Percentiles rank a stretch among this genome's conserved stretches.
phyloP scores from a whole-genome alignment of 2,329 filamentous ascomycete genomes.

The Elsinoe arachidis region DNA sequence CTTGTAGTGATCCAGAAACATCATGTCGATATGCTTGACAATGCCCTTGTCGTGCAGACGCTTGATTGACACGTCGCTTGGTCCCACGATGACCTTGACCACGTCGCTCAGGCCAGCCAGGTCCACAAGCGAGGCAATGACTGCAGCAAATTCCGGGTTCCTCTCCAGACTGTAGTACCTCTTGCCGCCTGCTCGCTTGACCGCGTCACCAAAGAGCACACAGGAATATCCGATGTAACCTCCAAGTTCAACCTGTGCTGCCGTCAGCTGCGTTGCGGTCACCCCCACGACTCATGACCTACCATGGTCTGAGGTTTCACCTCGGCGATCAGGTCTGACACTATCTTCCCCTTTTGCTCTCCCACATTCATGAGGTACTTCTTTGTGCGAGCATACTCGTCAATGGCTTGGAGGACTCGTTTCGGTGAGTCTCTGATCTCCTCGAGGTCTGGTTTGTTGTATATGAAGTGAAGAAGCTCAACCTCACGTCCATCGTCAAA shows the following conservation, averaged over 20 bases:
- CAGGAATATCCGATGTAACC: constrained; percentile 77
- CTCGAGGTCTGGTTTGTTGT: constrained; percentile 51
- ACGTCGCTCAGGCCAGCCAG: constrained; percentile 64
- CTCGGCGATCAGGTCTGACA: constrained; percentile 58
- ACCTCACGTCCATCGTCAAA: constrained; percentile 64
- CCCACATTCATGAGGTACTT: constrained; percentile 78
- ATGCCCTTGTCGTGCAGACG: constrained; percentile 47
- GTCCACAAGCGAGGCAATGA: constrained; percentile 60
- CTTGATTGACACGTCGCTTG: constrained; percentile 56
- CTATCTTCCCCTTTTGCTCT: constrained; percentile 62
- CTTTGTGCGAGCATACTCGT: constrained; percentile 56
- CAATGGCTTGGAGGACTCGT: constrained; percentile 59
- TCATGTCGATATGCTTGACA: constrained; percentile 55
- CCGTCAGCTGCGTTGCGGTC: constrained; percentile 18
- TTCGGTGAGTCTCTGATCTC: constrained; percentile 56
- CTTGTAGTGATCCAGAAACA: constrained; percentile 78
- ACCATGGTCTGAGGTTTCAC: constrained; percentile 60
- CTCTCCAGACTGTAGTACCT: constrained; percentile 64
- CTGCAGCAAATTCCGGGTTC: constrained; percentile 63
- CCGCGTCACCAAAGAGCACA: constrained; percentile 61
- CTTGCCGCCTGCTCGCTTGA: constrained; percentile 54
- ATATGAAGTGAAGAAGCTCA: constrained; percentile 62
- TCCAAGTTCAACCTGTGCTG: constrained; percentile 57
- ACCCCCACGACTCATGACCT: not conserved
- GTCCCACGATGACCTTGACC: constrained; percentile 62